A percentile compares a stretch with the other conserved stretches of the same genome.
Evolutionary conservation across 202 grass and related monocot genomes (phyloP).

Genomic region (Sporobolus alterniflorus): DNA sequence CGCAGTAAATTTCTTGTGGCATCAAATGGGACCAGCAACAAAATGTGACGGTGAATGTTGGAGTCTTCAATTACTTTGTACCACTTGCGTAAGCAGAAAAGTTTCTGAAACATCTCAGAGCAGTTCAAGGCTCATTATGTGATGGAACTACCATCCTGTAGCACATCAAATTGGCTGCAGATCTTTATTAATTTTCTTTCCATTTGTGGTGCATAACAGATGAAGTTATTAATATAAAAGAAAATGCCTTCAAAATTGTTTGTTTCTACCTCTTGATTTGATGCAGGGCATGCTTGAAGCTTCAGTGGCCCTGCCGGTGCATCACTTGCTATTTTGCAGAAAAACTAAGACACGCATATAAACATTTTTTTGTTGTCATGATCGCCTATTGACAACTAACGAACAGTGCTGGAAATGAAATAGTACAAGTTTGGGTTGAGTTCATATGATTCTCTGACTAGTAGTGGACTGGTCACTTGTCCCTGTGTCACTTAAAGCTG

Average conservation of each 20-base stretch:
- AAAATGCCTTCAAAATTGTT: not conserved
- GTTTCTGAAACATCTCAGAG: constrained; percentile 42
- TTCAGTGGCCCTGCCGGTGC: not conserved
- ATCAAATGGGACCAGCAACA: constrained; percentile 11
- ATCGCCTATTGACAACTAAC: not conserved
- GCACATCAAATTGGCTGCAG: constrained; percentile 4
- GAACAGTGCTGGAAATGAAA: not conserved
- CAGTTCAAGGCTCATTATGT: constrained; percentile 53
- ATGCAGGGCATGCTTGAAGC: not conserved
- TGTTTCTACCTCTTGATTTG: not conserved
- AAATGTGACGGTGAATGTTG: constrained; percentile 40
- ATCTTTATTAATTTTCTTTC: constrained; percentile 34
- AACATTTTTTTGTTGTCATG: not conserved
- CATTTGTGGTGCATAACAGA: constrained; percentile 36
- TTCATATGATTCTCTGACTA: constrained; percentile 35
- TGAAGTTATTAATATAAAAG: constrained; percentile 7
- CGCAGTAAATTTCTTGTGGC: constrained; percentile 38
- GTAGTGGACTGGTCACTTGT: constrained; percentile 1
- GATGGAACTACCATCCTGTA: constrained; percentile 26
- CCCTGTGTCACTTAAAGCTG: constrained; percentile 40
- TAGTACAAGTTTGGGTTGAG: constrained; percentile 12
- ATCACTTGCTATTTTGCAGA: constrained; percentile 22
- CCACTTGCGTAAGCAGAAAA: constrained; percentile 37
- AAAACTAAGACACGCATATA: not conserved
- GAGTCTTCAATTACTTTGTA: not conserved